Evolutionary conservation across 2,329 filamentous ascomycete genomes (phyloP).

Genomic region (Trichocomaceae sp.): DNA sequence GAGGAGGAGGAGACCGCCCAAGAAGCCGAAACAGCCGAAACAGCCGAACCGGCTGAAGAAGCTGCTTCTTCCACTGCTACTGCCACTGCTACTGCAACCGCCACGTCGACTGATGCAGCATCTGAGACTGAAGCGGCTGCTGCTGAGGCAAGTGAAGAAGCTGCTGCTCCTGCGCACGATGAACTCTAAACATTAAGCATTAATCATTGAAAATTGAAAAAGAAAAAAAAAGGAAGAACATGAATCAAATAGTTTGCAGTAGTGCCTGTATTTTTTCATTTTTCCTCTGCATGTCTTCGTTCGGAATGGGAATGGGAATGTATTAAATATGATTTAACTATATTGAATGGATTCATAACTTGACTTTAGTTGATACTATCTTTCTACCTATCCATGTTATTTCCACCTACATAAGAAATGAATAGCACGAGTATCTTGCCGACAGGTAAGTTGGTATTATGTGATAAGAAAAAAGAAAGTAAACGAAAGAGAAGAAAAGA

Average conservation of each 20-base stretch:
- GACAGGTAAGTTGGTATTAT: background rate
- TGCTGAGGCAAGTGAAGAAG: slow-evolving; percentile 12
- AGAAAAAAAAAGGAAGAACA: background rate
- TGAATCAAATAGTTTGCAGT: background rate
- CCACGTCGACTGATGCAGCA: slow-evolving; percentile 19
- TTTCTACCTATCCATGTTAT: background rate
- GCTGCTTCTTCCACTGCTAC: slow-evolving; percentile 14
- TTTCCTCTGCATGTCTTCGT: background rate
- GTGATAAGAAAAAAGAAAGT: background rate
- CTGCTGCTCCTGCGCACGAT: slow-evolving; percentile 28
- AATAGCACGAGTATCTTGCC: background rate
- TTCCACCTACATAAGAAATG: background rate
- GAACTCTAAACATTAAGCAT: slow-evolving; percentile 35
- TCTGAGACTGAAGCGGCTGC: slow-evolving; percentile 22
- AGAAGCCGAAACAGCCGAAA: slow-evolving; percentile 18
- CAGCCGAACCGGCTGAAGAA: slow-evolving; percentile 14
- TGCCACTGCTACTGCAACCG: slow-evolving; percentile 10
- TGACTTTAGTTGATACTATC: background rate
- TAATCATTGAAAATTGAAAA: background rate
- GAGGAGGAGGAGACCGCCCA: slow-evolving; percentile 30
- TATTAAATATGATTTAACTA: background rate
- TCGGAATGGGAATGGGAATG: background rate
- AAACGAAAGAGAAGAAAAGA: background rate
- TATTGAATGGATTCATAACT: background rate
- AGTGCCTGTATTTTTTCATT: background rate